Evolutionary conservation across 164 flowering plant genomes (phyloP).

Genomic region (Liquidambar formosana): DNA sequence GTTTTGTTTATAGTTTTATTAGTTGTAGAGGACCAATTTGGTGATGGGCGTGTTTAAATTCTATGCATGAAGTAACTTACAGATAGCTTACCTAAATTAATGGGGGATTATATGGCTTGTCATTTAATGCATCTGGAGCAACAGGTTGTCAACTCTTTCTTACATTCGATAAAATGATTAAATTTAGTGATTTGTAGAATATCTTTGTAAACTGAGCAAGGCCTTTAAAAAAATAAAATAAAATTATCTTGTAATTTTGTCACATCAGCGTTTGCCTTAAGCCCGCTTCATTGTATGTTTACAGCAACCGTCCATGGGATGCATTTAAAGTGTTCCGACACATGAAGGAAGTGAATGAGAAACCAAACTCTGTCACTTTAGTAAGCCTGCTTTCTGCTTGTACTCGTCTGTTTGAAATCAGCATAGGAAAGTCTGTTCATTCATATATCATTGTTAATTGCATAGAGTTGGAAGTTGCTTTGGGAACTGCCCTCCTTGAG

Average conservation of each 20-base stretch:
- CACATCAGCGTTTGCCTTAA: neutral
- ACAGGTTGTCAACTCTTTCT: too few relatives aligned
- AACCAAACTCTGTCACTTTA: constrained; percentile 51
- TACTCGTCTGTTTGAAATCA: constrained; percentile 33
- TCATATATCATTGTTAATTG: constrained; percentile 31
- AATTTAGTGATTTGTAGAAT: too few relatives aligned
- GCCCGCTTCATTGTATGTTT: neutral
- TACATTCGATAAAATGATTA: too few relatives aligned
- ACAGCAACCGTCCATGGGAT: constrained; percentile 34
- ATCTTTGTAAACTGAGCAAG: too few relatives aligned
- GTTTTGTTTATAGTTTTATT: neutral
- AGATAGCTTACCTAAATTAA: too few relatives aligned
- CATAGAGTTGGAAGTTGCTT: constrained; percentile 33
- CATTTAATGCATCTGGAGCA: too few relatives aligned
- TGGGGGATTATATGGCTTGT: too few relatives aligned
- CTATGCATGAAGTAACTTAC: too few relatives aligned
- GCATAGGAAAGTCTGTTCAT: constrained; percentile 42
- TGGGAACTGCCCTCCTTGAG: constrained; percentile 55
- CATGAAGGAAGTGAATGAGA: constrained; percentile 39
- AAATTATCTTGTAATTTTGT: neutral
- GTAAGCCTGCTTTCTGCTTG: constrained; percentile 62
- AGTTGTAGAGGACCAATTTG: too few relatives aligned
- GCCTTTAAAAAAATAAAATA: too few relatives aligned
- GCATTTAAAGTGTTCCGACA: constrained; percentile 40
- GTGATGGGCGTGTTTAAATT: too few relatives aligned